These are phyloP conservation scores for Rhododendron vialii DNA, from an alignment of 148 eudicot genomes.

Conservation along the genomic window DNA sequence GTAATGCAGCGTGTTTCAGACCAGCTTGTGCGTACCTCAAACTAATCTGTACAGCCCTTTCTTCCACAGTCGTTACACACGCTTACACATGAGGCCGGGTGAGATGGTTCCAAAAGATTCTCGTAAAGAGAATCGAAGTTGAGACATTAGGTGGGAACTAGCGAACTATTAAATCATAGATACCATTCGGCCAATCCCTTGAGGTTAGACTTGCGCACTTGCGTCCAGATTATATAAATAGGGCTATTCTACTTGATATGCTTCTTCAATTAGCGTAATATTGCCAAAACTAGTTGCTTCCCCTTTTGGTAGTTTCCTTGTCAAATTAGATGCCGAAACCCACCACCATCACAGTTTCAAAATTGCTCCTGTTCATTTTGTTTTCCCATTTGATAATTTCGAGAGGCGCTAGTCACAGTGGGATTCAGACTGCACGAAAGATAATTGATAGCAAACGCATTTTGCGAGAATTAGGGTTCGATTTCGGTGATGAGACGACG, in stretches of 20 bases:
- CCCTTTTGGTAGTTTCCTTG: not conserved
- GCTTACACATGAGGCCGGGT: no score
- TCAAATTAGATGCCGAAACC: not conserved
- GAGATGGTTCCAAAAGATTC: no score
- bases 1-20: no score
- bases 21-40: no score
- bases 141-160: no score
- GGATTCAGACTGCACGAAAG: not conserved
- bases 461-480: not conserved
- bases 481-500: not conserved
- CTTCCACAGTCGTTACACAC: not conserved
- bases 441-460: not conserved
- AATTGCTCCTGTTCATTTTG: not conserved
- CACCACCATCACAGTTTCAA: not conserved
- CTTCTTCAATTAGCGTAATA: not conserved
- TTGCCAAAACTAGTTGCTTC: not conserved
- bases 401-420: not conserved
- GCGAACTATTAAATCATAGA: no score
- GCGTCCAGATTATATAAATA: not conserved
- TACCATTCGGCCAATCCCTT: no score
- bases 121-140: no score
- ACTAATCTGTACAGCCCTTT: no score
- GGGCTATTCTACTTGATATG: not conserved
- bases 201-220: no score
- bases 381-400: not conserved